Evolutionary conservation across 768 basidiomycete genomes (phyloP).

Genomic region (Agrocybe chaxingu): DNA sequence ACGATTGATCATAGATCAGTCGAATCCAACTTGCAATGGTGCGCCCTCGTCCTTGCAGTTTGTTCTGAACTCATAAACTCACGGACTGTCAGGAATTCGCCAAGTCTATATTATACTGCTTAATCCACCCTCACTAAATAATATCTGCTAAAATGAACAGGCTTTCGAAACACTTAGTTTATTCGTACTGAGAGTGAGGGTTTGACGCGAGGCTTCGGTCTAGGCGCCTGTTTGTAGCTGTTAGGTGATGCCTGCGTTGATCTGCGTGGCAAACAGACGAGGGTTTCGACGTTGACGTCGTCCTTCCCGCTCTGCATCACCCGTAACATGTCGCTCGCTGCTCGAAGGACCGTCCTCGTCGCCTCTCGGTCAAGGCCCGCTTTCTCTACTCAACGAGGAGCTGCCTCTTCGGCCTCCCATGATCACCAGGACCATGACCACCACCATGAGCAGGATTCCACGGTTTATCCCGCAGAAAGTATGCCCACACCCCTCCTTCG

Average conservation of each 20-base stretch:
- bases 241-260: not conserved
- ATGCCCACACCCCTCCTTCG: constrained; percentile 13
- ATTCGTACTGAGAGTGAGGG: too few species aligned
- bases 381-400: constrained; percentile 34
- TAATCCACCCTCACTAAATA: not conserved
- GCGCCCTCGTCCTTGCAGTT: not conserved
- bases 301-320: not conserved
- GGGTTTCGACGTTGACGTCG: not conserved
- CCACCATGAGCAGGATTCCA: constrained; percentile 28
- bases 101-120: not conserved
- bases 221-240: not conserved
- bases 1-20: not conserved
- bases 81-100: not conserved
- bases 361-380: constrained; percentile 30
- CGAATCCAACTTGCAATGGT: not conserved
- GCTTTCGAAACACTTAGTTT: too few species aligned
- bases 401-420: constrained; percentile 42
- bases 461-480: constrained; percentile 62
- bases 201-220: too few species aligned
- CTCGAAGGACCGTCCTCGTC: constrained; percentile 32
- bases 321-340: constrained; percentile 37
- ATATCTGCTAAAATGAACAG: too few species aligned
- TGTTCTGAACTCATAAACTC: not conserved
- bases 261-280: not conserved
- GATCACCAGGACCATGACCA: constrained; percentile 36